Base-by-base conservation (phyloP, 2,329 filamentous ascomycete species). In the Fusarium sp. region DNA sequence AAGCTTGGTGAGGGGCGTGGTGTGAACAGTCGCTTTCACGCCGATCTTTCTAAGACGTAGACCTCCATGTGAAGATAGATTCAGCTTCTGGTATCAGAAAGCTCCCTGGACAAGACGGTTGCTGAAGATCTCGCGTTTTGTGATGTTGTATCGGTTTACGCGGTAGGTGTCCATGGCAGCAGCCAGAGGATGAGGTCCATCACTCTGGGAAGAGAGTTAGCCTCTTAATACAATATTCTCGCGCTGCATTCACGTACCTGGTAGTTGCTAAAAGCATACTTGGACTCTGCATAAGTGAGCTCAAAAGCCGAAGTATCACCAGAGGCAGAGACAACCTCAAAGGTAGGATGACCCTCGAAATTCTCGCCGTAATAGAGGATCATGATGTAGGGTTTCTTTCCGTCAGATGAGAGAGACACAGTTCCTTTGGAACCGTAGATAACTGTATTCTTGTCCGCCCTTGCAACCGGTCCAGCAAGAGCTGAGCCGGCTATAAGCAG, bases 111-210 rank as follows among this genome's bases (percentile, higher is more conserved):
- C 5, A 4, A 65, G 59, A 5, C 59, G 62, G 2, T 65, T 55
- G 6, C 5, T 47, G 1, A 28, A 20, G 0, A 18, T 22, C 6
- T 50, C 47, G 7, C 39, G 24, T 1, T 54, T n/a, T 1, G 62
- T 16, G 4, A 65, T 47, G 18, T 56, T 56, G 38, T 64, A 65
- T 20, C 42, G 36, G 24, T 56, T 65, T 1, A 65, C 20, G 0
- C 59, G 59, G 11, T 65, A 65, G 1, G 39, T 64, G 0, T 64
- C 62, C 62, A 65, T 65, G 4, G 62, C 47, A 11, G 62, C 62
- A 1, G 62, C 59, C 7, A 65, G 33, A 5, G 59, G 47, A 11
- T 64, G 24, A 1, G 59, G 59, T 4, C 62, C 47, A 4, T 65
- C 62, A 2, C 59, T 56, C 62, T 65, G 4, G 12, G 3, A 8